Base-by-base conservation (phyloP, 768 basidiomycete species). In the Leccinum imitatum region DNA sequence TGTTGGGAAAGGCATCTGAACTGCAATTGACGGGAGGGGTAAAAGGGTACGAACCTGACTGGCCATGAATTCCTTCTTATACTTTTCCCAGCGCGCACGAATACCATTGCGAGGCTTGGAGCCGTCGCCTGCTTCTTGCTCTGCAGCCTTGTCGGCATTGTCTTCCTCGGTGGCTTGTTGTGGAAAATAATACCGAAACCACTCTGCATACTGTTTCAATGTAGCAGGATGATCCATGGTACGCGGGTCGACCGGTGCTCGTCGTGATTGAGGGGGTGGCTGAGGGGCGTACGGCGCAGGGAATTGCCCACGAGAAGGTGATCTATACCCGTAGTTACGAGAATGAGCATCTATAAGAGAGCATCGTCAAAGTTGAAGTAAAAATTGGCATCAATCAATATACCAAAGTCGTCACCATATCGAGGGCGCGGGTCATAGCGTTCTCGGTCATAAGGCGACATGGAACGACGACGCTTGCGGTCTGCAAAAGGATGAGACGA, bases 21-120 rank as follows among this genome's bases (percentile, higher is more conserved):
- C 48, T 56, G 54, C 35, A 44, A 53, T 46, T 51, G 58, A 56
- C 9, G 47, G 33, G 31, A 46, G 56, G 61, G n/a, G 64, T 51
- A 58, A 68, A 65, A 62, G 57, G 63, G 64, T 68, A 80, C 89
- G 79, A 70, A 95, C 95, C 88, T 97, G 95, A 60, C 84, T 83
- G 50, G 87, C 87, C 57, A 87, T 80, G 71, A 95, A 95, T 55
- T 91, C 89, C 75, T 94, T 95, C 77, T 94, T 93, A 73, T 97
- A 96, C 70, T 91, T 92, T 74, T 96, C 93, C 87, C 94, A 97
- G 53, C 86, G 85, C 61, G 83, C 74, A 74, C 85, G 87, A 75
- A 93, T 93, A 56, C 90, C 91, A 63, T 91, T 90, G 46, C 91
- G 85, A 47, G 91, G 91, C 72, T 90, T 91, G 27, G 86, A 81